Base-by-base conservation (phyloP, 2,329 filamentous ascomycete genomes). In the Ciborinia camelliae region DNA sequence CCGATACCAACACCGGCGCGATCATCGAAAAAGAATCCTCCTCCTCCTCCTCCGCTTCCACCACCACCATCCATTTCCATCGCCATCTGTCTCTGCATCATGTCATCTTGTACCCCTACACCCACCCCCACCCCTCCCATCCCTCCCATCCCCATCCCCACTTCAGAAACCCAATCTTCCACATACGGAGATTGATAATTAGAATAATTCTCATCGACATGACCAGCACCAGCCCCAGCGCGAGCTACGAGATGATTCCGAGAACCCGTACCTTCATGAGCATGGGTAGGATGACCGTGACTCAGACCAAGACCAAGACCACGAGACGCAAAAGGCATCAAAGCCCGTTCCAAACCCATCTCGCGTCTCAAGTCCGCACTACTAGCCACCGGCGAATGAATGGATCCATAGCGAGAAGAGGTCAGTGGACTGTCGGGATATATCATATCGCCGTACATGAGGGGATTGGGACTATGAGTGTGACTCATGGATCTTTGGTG, bases 101-200 rank as follows among this genome's bases (percentile, higher is more conserved):
- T 35, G 9, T 62, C 35, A 30, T 62, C 59, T 7, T 39, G 39
- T 4, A 41, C 55, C 30, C 28, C 30, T 7, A 59, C 47, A 8
- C 41, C 59, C 47, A 23, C 48, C 28, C 30, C 12, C 47, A 47
- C 15, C 41, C 59, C 47, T n/a, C n/a, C n/a, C n/a, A n/a, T n/a
- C n/a, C n/a, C n/a, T n/a, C n/a, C n/a, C n/a, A 26, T 26, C n/a
- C 28, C 30, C 12, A 59, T 59, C 15, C 41, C 59, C 47, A 23
- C 48, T 18, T 62, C 59, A 62, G 48, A 54, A 26, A 62, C 39
- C 59, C 59, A 62, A 20, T 62, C 59, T 54, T 62, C 59, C 12
- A 62, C 59, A 35, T 62, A 62, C 12, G 59, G 59, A 32, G 59
- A 45, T 62, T 62, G 48, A 32, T 62, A 62, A 45, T 62, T 62